Evolutionary conservation across 345 rosid genomes (phyloP), one percentile per base, ranked within the genome.

Genomic region (Firmiana major): DNA sequence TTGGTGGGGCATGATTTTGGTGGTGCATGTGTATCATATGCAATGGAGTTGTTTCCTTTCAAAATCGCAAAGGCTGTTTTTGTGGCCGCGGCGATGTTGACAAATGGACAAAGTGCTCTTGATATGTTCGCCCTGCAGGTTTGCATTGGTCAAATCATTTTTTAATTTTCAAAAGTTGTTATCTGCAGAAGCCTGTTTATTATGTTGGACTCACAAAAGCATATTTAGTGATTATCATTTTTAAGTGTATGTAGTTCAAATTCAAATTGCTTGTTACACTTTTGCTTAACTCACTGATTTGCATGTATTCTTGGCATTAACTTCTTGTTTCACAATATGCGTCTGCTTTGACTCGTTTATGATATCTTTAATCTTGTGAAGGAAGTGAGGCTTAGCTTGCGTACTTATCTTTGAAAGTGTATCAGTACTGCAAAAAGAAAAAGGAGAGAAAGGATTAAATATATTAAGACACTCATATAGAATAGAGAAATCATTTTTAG

Each of bases 1-100:
- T 86, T 96, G 92, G 97, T 90, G 3, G 98, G 99, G 46, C 99
- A 93, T 13, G 98, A 96, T 85, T 89, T 96, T 77, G 99, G 98
- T 62, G 99, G 99, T 72, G 90, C 97, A 53, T 93, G 99, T 75
- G 72, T 92, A 71, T 91, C 97, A 9, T 89, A 90, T 72, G 94
- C 89, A 55, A 90, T 93, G 98, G 99, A 96, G 86, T 75, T 88
- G 77, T 92, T 91, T 86, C 95, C 98, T 77, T 66, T 48, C 7
- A 93, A 84, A 87, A 77, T 91, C 63, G 87, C 94, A 2, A 96
- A 91, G 86, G 94, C 97, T 59, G 77, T 93, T 72, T 96, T 83
- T 77, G 74, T 93, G 57, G 94, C 97, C 36, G 99, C 99, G 12
- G 87, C 96, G 22, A 92, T 96, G 99, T 79, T 92, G 57, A 84